Conservation (phyloP, 1,284 basidiomycete species). For the Puccinia brachypodii region DNA sequence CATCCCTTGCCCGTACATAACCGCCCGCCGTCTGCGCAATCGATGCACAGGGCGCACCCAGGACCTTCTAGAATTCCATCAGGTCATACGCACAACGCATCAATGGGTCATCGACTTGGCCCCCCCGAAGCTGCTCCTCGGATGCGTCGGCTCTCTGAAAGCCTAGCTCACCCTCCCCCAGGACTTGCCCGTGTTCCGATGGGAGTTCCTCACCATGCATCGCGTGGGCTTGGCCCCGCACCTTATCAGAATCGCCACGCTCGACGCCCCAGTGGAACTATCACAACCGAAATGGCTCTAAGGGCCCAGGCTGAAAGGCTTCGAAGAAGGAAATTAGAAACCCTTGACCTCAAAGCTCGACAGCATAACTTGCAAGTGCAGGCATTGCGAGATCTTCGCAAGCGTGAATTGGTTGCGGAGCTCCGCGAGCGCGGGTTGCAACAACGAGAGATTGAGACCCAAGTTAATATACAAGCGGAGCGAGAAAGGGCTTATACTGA, state of each 20-base stretch:
- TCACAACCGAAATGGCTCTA: constrained; percentile 18
- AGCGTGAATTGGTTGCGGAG: constrained; percentile 36
- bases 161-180: constrained; percentile 19
- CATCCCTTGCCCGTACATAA: constrained; percentile 7
- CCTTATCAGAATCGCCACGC: constrained; percentile 6
- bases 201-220: neutral
- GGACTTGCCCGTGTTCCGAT: neutral
- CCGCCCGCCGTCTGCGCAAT: neutral
- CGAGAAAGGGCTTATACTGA: constrained; percentile 26
- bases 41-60: neutral
- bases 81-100: neutral
- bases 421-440: constrained; percentile 38
- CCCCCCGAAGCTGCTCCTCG: constrained; percentile 13
- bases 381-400: constrained; percentile 38
- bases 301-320: constrained; percentile 43
- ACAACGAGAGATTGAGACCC: constrained; percentile 41
- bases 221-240: constrained; percentile 7
- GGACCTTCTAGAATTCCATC: neutral
- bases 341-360: constrained; percentile 41
- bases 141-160: constrained; percentile 37
- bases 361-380: constrained; percentile 34
- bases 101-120: constrained; percentile 1
- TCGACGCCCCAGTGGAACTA: constrained; percentile 15
- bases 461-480: constrained; percentile 33
- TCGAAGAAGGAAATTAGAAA: constrained; percentile 33